Evolutionary conservation across 129 eudicot genomes (phyloP).

Genomic region (Tanacetum coccineum): DNA sequence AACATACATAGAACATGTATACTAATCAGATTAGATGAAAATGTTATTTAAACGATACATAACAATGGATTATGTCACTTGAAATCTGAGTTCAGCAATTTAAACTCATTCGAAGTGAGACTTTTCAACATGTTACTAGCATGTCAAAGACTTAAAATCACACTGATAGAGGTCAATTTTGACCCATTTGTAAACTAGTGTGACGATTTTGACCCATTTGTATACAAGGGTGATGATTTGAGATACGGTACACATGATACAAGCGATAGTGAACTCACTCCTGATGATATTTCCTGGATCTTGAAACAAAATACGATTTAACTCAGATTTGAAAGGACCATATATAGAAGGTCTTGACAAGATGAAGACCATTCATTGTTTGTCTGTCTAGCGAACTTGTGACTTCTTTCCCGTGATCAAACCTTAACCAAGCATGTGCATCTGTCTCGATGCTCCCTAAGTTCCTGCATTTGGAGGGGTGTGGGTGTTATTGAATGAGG

Average conservation of each 20-base stretch:
- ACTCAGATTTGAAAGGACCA: conserved; percentile 13
- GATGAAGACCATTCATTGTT: not conserved
- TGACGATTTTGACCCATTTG: too few relatives aligned
- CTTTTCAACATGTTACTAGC: too few relatives aligned
- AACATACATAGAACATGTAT: too few relatives aligned
- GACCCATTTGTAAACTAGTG: too few relatives aligned
- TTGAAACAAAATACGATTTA: conserved; percentile 19
- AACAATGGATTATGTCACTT: too few relatives aligned
- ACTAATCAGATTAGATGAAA: too few relatives aligned
- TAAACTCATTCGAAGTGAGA: too few relatives aligned
- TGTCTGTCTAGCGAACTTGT: not conserved
- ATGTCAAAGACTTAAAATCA: too few relatives aligned
- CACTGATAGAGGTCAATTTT: too few relatives aligned
- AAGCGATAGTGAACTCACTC: conserved; percentile 17
- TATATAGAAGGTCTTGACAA: conserved; percentile 5
- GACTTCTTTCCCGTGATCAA: conserved; percentile 17
- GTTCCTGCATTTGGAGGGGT: conserved; percentile 53
- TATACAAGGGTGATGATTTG: too few relatives aligned
- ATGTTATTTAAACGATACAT: too few relatives aligned
- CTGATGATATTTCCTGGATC: conserved; percentile 12
- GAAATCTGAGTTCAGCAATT: too few relatives aligned
- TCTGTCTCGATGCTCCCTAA: conserved; percentile 65
- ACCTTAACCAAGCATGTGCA: conserved; percentile 55
- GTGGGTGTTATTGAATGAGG: not conserved
- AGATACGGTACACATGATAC: conserved; percentile 16